phyloP scores from a whole-genome alignment of 345 rosid genomes.

The Eucalyptus dawsonii region DNA sequence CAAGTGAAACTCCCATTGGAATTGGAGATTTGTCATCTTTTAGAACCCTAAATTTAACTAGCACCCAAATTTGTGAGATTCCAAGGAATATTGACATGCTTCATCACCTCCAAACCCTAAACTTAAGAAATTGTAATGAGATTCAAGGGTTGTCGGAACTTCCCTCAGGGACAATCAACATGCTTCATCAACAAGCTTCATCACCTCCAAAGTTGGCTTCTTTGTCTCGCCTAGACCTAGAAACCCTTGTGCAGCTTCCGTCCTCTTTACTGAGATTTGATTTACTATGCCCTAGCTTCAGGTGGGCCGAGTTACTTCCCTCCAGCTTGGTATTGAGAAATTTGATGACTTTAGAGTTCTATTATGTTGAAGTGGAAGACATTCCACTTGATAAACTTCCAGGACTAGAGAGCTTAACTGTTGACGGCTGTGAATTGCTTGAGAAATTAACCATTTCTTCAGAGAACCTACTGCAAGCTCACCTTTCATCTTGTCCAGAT shows the following conservation, averaged over 20 bases:
- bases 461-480: background rate
- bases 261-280: background rate
- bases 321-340: background rate
- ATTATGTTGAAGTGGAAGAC: background rate
- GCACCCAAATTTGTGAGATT: background rate
- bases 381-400: background rate
- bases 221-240: background rate
- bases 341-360: background rate
- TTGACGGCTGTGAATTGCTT: background rate
- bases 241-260: fast-evolving
- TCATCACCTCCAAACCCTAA: too few relatives aligned
- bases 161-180: too few relatives aligned
- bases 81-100: background rate
- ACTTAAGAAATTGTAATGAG: too few relatives aligned
- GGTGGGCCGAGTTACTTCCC: background rate
- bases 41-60: background rate
- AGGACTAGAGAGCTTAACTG: background rate
- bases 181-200: background rate
- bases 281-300: background rate
- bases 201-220: background rate
- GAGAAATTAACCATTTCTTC: background rate
- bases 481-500: background rate
- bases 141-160: too few relatives aligned
- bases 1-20: background rate
- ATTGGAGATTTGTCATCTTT: background rate